Evolutionary conservation across 768 basidiomycete genomes (phyloP).

Genomic region (Mycena kentingensis): DNA sequence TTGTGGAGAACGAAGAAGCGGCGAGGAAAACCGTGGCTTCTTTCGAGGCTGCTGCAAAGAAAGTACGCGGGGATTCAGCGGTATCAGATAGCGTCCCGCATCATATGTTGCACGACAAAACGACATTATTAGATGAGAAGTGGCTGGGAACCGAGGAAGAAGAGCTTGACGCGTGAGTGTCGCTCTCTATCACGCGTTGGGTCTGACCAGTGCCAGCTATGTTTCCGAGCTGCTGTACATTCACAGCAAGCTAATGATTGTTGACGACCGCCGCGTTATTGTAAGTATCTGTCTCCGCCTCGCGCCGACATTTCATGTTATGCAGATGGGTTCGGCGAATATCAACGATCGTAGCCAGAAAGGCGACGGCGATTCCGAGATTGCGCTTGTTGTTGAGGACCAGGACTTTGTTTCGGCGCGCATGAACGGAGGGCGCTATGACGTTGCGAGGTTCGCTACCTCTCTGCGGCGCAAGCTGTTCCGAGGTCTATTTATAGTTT

Average conservation of each 20-base stretch:
- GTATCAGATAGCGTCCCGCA: constrained; percentile 82
- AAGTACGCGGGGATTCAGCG: constrained; percentile 54
- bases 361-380: constrained; percentile 96
- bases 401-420: constrained; percentile 67
- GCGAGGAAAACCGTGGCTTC: constrained; percentile 65
- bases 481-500: constrained; percentile 53
- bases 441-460: constrained; percentile 79
- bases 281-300: constrained; percentile 47
- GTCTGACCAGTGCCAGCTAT: constrained; percentile 48
- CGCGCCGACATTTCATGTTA: neutral
- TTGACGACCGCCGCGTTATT: constrained; percentile 89
- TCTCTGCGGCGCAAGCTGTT: constrained; percentile 82
- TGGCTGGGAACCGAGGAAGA: constrained; percentile 87
- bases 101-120: constrained; percentile 69
- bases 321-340: constrained; percentile 91
- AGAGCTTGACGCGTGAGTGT: constrained; percentile 74
- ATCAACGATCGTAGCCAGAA: constrained; percentile 86
- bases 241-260: constrained; percentile 91
- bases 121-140: constrained; percentile 66
- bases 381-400: constrained; percentile 93
- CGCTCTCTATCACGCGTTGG: constrained; percentile 13
- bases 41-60: constrained; percentile 69
- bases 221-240: constrained; percentile 80
- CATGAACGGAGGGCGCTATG: constrained; percentile 79
- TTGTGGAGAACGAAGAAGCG: constrained; percentile 68